Percentiles rank a stretch among this genome's conserved stretches.
Conservation (phyloP, 2,329 filamentous ascomycete genomes). For the Colletotrichum gigasporum region DNA sequence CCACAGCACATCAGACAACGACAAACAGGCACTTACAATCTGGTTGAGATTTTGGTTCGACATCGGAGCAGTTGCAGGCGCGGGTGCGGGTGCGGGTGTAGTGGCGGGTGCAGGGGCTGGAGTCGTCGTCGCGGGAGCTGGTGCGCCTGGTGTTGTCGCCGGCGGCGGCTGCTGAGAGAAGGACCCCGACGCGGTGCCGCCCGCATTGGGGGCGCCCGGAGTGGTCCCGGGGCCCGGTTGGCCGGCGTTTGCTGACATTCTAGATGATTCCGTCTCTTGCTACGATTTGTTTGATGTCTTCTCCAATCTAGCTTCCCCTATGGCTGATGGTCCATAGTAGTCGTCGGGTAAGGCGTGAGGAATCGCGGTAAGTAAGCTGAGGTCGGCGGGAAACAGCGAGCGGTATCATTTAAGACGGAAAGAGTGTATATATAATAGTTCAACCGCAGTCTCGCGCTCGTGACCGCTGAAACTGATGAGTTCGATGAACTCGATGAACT, state of each 20-base stretch:
- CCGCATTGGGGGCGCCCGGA: constrained; percentile 7
- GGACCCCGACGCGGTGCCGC: constrained; percentile 14
- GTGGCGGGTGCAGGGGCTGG: constrained; percentile 33
- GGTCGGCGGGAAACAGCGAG: too few species aligned
- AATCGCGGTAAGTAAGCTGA: background rate
- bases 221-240: constrained; percentile 19
- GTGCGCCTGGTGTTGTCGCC: constrained; percentile 18
- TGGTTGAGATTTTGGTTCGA: constrained; percentile 94
- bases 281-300: background rate
- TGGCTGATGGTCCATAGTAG: background rate
- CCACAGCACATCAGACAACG: background rate
- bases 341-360: background rate
- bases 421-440: too few species aligned
- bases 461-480: too few species aligned
- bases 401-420: too few species aligned
- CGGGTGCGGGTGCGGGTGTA: constrained; percentile 31
- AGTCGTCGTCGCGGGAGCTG: constrained; percentile 39
- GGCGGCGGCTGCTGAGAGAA: constrained; percentile 22
- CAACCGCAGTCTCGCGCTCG: too few species aligned
- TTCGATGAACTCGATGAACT: constrained; percentile 19
- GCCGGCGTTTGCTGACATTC: constrained; percentile 23
- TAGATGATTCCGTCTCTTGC: background rate
- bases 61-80: constrained; percentile 54
- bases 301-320: background rate
- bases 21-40: constrained; percentile 73